Evolutionary conservation across 805 yeast genomes (phyloP), one percentile per base, ranked within the genome.

Genomic region (Starmerella etchellsii): DNA sequence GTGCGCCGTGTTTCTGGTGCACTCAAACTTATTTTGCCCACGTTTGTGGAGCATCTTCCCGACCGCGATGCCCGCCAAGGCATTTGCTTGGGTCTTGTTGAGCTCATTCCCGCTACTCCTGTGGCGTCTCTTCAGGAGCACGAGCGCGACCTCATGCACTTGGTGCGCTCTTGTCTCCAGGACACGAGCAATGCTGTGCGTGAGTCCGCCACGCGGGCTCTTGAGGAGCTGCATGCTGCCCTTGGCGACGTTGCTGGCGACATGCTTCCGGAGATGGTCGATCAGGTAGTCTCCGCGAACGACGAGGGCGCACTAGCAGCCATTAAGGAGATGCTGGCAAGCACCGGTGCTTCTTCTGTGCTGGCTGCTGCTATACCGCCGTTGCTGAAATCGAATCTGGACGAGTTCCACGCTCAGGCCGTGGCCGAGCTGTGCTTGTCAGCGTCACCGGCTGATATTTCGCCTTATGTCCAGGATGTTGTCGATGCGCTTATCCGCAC

Each of bases 351-450:
- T 6, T 93, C 83, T 43, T 78, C 82, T 3, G 82, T 93, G 42
- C 85, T 93, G 85, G 96, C 97, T 36, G 80, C 83, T 36, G 71
- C 91, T 57, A 70, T 88, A 44, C 96, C 97, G 33, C 73, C 94
- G 0, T 69, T 91, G 55, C 67, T 88, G 55, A 59, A 75, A 5
- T 4, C 43, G 7, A 34, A 24, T 10, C 36, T 40, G 6, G 40
- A 46, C 18, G 47, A 46, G 30, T 78, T 78, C 64, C 83, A 85
- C 63, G 94, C 95, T n/a, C 74, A 78, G 40, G 51, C 50, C 11
- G 35, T 53, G 21, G 52, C 57, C 13, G 52, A 51, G 19, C 32
- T 53, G 10, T 46, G 54, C 29, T 46, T 37, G n/a, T 1, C 43
- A 6, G 76, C 81, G 39, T 37, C 42, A 13, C 20, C 43, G 20